Evolutionary conservation across 163 green algal species (phyloP).

Genomic region (Chlamydomonas reinhardtii): DNA sequence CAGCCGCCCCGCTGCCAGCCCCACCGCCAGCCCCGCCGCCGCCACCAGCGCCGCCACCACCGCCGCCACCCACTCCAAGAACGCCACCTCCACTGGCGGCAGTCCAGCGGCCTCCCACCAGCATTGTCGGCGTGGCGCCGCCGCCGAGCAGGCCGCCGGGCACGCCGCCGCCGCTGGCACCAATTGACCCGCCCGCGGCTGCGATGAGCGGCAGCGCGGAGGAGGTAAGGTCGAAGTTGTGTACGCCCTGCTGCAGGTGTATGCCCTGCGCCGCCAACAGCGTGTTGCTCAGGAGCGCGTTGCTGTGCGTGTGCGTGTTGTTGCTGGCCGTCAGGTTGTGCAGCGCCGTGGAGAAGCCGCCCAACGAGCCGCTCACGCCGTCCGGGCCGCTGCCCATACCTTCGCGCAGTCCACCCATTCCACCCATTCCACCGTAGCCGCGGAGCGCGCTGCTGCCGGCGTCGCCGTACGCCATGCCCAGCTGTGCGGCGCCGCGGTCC

Average conservation of each 20-base stretch:
- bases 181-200: too few relatives aligned
- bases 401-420: background rate
- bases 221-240: background rate
- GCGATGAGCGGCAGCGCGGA: background rate
- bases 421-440: too few relatives aligned
- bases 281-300: background rate
- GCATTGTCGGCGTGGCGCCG: too few relatives aligned
- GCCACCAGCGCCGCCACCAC: background rate
- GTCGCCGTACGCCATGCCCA: too few relatives aligned
- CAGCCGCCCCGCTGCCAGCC: background rate
- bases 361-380: conserved; percentile 27
- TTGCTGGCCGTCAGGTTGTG: background rate
- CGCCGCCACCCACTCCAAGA: background rate
- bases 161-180: too few relatives aligned
- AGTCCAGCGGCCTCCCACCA: too few relatives aligned
- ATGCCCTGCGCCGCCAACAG: background rate
- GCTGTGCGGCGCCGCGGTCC: background rate
- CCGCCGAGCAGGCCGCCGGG: too few relatives aligned
- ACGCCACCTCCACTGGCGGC: too few relatives aligned
- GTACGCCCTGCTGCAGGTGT: background rate
- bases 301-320: background rate
- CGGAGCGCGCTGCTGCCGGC: too few relatives aligned
- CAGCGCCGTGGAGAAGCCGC: conserved; percentile 30
- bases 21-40: background rate
- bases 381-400: background rate